Evolutionary conservation across 1,284 basidiomycete species (phyloP), one percentile per base, ranked within the genome.

Genomic region (Apiotrichum veenhuisii): DNA sequence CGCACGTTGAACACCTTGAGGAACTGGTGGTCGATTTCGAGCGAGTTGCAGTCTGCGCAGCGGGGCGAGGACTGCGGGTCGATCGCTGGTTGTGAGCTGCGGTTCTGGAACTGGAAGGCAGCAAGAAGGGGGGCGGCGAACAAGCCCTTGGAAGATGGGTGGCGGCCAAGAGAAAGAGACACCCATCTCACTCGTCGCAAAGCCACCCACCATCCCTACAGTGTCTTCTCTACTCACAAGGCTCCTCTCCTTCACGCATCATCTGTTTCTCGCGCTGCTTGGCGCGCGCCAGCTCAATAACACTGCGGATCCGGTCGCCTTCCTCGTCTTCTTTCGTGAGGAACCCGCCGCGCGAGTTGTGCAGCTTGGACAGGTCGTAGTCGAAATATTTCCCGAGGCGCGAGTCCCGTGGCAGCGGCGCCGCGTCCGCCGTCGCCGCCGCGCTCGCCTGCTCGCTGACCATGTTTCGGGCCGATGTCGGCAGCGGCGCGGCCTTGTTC

Each of bases 291-390:
- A 93, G 86, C 66, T 94, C 88, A 3, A 93, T 80, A 61, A 96
- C 64, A 34, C 57, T 71, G 59, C 72, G 72, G 47, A 83, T 72
- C 73, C 80, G 64, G 71, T 85, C 58, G 78, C 83, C 46, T 69
- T 78, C 52, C 65, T 77, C 15, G 69, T 85, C 65, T 79, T 86
- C 72, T 72, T 85, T 50, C 77, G 76, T 75, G 58, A 78, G 76
- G 76, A 96, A 97, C 0, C 93, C 94, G 52, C 93, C 93, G 72
- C 93, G 89, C 4, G 91, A 88, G 72, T 97, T 95, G 65, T 89
- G 87, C 87, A 95, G 67, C 62, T 95, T 97, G 20, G 88, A 89
- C n/a, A 97, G 76, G 74, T 96, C 92, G 83, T 96, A 97, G 64
- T 96, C 92, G 64, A 93, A 91, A 77, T 95, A 95, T 53, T 86